A percentile compares a stretch with the other conserved stretches of the same genome.
Conservation (phyloP, 768 basidiomycete species). For the Phanerochaete sordida region DNA sequence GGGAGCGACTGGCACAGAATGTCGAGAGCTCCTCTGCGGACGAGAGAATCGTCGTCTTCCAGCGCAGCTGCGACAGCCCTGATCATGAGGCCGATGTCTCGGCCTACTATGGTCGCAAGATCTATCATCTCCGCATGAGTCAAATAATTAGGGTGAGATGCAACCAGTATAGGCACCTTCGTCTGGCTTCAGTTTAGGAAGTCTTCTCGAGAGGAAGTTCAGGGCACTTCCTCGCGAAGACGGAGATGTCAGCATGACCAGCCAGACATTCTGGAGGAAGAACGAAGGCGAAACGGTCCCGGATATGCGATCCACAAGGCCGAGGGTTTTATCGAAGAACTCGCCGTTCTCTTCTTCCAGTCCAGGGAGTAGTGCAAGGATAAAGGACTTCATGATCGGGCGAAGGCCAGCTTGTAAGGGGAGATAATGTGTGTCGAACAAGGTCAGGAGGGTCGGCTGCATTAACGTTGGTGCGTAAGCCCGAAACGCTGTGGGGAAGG, state of each 20-base stretch:
- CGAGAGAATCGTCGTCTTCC: constrained; percentile 92
- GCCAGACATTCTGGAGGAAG: constrained; percentile 95
- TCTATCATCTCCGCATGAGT: constrained; percentile 34
- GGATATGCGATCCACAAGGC: constrained; percentile 76
- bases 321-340: constrained; percentile 88
- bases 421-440: constrained; percentile 92
- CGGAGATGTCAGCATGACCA: constrained; percentile 88
- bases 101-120: constrained; percentile 69
- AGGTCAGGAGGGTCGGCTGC: constrained; percentile 81
- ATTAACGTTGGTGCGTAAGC: neutral
- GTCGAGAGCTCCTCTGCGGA: constrained; percentile 83
- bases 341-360: constrained; percentile 97
- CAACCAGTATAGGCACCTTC: constrained; percentile 48
- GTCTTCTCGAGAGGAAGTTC: constrained; percentile 78
- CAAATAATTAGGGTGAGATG: neutral
- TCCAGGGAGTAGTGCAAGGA: constrained; percentile 89
- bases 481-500: neutral
- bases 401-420: constrained; percentile 79
- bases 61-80: constrained; percentile 87
- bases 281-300: constrained; percentile 82
- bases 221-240: constrained; percentile 81
- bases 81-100: constrained; percentile 91
- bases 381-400: constrained; percentile 92
- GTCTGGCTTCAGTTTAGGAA: constrained; percentile 66
- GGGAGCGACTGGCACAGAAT: constrained; percentile 74